Evolutionary conservation across 306 rosid genomes (phyloP).

Genomic region (Begonia loranthoides): DNA sequence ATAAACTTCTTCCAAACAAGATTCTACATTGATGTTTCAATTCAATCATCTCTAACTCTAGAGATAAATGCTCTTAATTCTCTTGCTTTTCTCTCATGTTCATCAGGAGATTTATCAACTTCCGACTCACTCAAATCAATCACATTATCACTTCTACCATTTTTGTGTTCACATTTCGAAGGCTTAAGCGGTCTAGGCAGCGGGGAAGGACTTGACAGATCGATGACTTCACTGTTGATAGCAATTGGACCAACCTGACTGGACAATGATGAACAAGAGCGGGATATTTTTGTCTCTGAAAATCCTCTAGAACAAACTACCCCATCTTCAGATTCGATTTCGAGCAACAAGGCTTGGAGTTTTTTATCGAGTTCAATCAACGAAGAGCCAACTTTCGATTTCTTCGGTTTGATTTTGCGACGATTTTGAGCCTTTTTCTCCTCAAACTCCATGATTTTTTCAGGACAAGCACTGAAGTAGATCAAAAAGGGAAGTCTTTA

Average conservation of each 20-base stretch:
- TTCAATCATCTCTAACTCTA: constrained; percentile 26
- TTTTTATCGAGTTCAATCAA: constrained; percentile 44
- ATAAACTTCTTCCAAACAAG: neutral
- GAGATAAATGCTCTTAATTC: constrained; percentile 53
- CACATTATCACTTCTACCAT: constrained; percentile 26
- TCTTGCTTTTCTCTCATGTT: constrained; percentile 47
- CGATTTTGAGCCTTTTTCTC: constrained; percentile 26
- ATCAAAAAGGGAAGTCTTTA: neutral
- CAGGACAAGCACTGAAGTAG: constrained; percentile 61
- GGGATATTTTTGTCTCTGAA: constrained; percentile 9
- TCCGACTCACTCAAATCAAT: constrained; percentile 68
- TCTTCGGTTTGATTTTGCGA: constrained; percentile 38
- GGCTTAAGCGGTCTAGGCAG: constrained; percentile 8
- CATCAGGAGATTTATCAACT: constrained; percentile 35
- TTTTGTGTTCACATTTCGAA: constrained; percentile 15
- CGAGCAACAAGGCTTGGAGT: constrained; percentile 43
- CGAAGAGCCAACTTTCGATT: constrained; percentile 22
- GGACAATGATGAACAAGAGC: neutral
- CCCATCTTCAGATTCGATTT: constrained; percentile 25
- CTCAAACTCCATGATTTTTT: constrained; percentile 54
- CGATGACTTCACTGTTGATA: constrained; percentile 34
- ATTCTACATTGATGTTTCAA: neutral
- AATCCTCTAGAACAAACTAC: constrained; percentile 5
- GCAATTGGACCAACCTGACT: constrained; percentile 10
- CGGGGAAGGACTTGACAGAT: constrained; percentile 67